A percentile compares a stretch with the other conserved stretches of the same genome.
These are phyloP conservation scores for Leucocoprinus sp. DNA, from an alignment of 768 basidiomycete species.

Conservation along the genomic window DNA sequence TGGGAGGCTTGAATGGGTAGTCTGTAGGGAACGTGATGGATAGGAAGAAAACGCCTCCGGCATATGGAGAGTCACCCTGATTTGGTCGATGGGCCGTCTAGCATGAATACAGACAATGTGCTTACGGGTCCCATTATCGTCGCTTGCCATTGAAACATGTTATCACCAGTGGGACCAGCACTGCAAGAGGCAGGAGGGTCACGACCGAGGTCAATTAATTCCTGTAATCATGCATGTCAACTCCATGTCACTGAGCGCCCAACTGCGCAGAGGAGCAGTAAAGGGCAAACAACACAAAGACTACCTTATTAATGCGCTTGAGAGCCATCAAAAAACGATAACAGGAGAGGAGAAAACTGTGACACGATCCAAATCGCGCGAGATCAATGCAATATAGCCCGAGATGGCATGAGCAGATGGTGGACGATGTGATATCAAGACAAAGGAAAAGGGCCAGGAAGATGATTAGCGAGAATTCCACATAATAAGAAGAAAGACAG, in stretches of 20 bases:
- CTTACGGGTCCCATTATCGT: slow-evolving; percentile 99
- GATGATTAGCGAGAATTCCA: slow-evolving; percentile 11
- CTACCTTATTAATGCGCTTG: slow-evolving; percentile 99
- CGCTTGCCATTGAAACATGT: slow-evolving; percentile 99
- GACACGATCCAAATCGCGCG: slow-evolving; percentile 31
- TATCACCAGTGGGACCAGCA: slow-evolving; percentile 95
- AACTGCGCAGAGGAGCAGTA: slow-evolving; percentile 12
- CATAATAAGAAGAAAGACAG: slow-evolving; percentile 15
- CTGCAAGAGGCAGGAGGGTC: slow-evolving; percentile 99
- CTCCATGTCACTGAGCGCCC: slow-evolving; percentile 12
- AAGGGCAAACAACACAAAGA: not conserved
- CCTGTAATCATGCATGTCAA: slow-evolving; percentile 40
- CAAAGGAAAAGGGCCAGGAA: slow-evolving; percentile 19
- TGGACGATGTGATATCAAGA: slow-evolving; percentile 24
- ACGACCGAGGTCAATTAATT: slow-evolving; percentile 97
- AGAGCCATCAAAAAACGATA: slow-evolving; percentile 66
- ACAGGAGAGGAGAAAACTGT: slow-evolving; percentile 23
- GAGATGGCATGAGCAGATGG: slow-evolving; percentile 13
- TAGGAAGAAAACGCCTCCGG: slow-evolving; percentile 99
- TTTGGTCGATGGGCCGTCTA: slow-evolving; percentile 19
- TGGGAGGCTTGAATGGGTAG: slow-evolving; percentile 99
- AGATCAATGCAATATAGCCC: slow-evolving; percentile 29
- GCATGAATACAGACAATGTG: slow-evolving; percentile 12
- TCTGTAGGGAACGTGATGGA: slow-evolving; percentile 92
- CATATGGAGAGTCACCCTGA: slow-evolving; percentile 94